A percentile compares a stretch with the other conserved stretches of the same genome.
Conservation (phyloP, 306 rosid species). For the Castanea mollissima region DNA sequence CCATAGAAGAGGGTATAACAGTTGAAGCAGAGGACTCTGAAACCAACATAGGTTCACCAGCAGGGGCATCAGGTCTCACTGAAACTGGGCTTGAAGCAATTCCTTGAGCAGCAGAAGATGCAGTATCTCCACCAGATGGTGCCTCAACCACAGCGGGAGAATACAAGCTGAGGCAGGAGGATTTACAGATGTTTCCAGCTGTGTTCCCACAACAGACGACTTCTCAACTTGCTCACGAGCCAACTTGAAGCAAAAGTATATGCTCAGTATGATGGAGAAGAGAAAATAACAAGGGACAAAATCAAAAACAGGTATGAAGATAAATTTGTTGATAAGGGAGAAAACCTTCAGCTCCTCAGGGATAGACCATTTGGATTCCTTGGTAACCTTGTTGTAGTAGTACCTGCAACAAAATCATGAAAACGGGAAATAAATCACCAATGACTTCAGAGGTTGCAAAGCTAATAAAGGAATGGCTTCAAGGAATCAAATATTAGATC, state of each 20-base stretch:
- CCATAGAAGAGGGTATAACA: conserved; percentile 35
- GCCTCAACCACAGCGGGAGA: conserved; percentile 47
- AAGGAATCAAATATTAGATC: conserved; percentile 19
- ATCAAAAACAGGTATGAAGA: conserved; percentile 6
- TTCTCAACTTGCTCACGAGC: conserved; percentile 76
- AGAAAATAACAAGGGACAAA: not conserved
- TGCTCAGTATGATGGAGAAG: conserved; percentile 16
- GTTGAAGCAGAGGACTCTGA: conserved; percentile 59
- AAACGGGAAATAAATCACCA: conserved; percentile 15
- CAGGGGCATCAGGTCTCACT: conserved; percentile 55
- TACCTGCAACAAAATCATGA: conserved; percentile 59
- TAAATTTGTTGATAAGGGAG: conserved; percentile 15
- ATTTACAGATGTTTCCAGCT: conserved; percentile 24
- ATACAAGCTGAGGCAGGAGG: conserved; percentile 45
- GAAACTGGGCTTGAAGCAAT: conserved; percentile 63
- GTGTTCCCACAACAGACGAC: conserved; percentile 44
- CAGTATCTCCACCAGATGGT: conserved; percentile 38
- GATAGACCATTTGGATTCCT: conserved; percentile 84
- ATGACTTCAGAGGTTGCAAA: conserved; percentile 16
- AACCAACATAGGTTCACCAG: conserved; percentile 38
- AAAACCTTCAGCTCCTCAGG: conserved; percentile 88
- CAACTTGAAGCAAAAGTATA: conserved; percentile 49
- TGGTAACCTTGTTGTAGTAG: conserved; percentile 75
- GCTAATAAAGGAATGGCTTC: not conserved
- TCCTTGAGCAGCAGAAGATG: conserved; percentile 43